A percentile compares a stretch with the other conserved stretches of the same genome.
These are phyloP conservation scores for Colletotrichum lentis DNA, from an alignment of 2,329 filamentous ascomycete genomes.

Conservation along the genomic window DNA sequence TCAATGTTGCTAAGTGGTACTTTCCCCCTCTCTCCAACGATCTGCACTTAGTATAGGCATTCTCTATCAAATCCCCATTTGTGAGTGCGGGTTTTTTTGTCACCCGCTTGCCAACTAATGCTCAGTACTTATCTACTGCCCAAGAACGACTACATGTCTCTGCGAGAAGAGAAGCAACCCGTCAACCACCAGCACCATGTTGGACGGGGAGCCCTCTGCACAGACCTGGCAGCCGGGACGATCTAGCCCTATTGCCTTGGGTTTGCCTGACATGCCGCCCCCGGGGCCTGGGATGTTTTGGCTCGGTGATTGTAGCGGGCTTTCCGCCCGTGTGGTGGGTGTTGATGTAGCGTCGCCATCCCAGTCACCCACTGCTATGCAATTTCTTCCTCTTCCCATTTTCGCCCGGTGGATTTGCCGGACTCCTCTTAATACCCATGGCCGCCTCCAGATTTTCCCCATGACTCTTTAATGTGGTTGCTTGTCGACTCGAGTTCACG, in stretches of 20 bases:
- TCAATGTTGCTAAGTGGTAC: too few species aligned
- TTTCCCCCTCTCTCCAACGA: too few species aligned
- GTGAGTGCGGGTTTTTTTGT: too few species aligned
- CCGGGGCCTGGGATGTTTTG: slow-evolving; percentile 2
- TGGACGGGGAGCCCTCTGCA: slow-evolving; percentile 1
- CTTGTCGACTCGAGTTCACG: slow-evolving; percentile 3
- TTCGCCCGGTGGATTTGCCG: not conserved
- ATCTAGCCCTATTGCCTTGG: slow-evolving; percentile 18
- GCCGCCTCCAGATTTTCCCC: slow-evolving; percentile 5
- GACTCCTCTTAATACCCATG: slow-evolving; percentile 12
- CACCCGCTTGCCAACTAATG: too few species aligned
- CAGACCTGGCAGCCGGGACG: slow-evolving; percentile 23
- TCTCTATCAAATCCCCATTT: too few species aligned
- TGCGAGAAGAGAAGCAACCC: not conserved
- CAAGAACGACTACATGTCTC: not conserved
- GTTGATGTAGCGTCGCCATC: slow-evolving; percentile 27
- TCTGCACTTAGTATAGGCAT: too few species aligned
- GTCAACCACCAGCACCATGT: not conserved
- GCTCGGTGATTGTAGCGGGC: slow-evolving; percentile 25
- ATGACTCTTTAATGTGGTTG: not conserved
- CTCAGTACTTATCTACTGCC: too few species aligned
- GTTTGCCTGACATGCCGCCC: not conserved
- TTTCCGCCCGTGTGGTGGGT: slow-evolving; percentile 12
- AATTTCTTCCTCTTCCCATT: not conserved
- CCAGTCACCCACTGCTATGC: slow-evolving; percentile 29